Conservation (phyloP, 1,284 basidiomycete genomes). For the Pulchroboletus neoregius region DNA sequence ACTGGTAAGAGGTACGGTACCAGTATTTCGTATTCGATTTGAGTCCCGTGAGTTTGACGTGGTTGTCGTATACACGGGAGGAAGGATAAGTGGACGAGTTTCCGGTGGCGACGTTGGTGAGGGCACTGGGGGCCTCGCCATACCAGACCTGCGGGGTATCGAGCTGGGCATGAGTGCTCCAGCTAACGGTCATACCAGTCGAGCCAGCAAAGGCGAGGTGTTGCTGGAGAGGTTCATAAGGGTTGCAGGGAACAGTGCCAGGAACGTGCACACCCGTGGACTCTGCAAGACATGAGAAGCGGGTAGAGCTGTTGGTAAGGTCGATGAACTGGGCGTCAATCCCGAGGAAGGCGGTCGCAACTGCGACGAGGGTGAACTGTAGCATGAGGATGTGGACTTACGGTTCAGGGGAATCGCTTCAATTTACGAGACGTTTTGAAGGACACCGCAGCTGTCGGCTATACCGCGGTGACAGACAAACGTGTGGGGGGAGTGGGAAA, state of each 20-base stretch:
- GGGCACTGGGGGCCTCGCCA: constrained; percentile 16
- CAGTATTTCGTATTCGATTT: constrained; percentile 26
- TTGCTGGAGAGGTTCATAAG: constrained; percentile 28
- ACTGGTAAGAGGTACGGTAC: constrained; percentile 31
- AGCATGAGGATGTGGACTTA: constrained; percentile 8
- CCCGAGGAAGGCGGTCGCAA: constrained; percentile 9
- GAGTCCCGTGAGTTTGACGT: constrained; percentile 28
- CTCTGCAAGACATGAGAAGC: constrained; percentile 23
- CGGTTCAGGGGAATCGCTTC: background rate
- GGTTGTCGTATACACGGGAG: constrained; percentile 29
- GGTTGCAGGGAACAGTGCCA: constrained; percentile 28
- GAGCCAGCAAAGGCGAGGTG: constrained; percentile 25
- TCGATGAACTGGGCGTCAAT: constrained; percentile 23
- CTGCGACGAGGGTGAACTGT: constrained; percentile 3
- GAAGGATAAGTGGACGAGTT: constrained; percentile 23
- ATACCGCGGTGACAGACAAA: constrained; percentile 1
- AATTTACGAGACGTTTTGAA: background rate
- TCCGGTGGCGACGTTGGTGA: constrained; percentile 21
- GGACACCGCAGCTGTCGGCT: background rate
- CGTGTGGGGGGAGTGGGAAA: constrained; percentile 4
- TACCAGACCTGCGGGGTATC: constrained; percentile 29
- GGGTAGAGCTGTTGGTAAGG: constrained; percentile 11
- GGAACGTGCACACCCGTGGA: constrained; percentile 30
- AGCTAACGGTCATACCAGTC: constrained; percentile 28
- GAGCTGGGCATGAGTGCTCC: constrained; percentile 22